Base-by-base conservation (phyloP, 2,329 filamentous ascomycete genomes). In the Xylariaceae sp. region DNA sequence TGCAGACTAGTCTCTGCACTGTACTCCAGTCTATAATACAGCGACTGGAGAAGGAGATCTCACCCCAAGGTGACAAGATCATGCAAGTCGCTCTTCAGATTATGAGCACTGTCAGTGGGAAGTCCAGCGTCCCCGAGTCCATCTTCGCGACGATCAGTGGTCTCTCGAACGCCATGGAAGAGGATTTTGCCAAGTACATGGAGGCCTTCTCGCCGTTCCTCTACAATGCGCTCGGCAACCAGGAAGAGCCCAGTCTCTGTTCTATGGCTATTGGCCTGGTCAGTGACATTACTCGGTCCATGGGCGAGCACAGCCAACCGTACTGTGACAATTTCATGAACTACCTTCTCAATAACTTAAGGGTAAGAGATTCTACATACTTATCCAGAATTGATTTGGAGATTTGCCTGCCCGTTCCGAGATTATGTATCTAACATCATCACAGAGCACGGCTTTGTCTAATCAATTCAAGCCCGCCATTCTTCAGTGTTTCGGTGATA, bases 301-400 rank as follows among this genome's bases (percentile, higher is more conserved):
- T 97, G 62, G 88, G 89, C 62, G 84, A 89, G 62, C 87, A 86
- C 64, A 87, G 91, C 59, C 88, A 95, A 68, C 93, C 91, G 43
- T 97, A 85, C 74, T 98, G 93, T 67, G 93, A 98, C 59, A 80
- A 83, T 52, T 96, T 97, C 66, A 98, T 98, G 93, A 98, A 98
- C 75, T 87, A 93, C 63, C 75, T 98, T 44, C 79, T 98, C 49
- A 90, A 89, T 73, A 94, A 95, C 67, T 72, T 98, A 32, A 81
- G 87, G 65, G 85, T 88, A 65, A n/a, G n/a, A n/a, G n/a, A n/a
- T n/a, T n/a, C n/a, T n/a, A n/a, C n/a, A n/a, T n/a, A n/a, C n/a
- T n/a, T n/a, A n/a, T n/a, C n/a, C 61, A 77, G n/a, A n/a, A n/a
- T n/a, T n/a, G 74, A 31, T 46, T 29, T 19, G 28, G 42, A 42